phyloP scores from a whole-genome alignment of 148 eudicot genomes.

The Chenopodium berlandieri region DNA sequence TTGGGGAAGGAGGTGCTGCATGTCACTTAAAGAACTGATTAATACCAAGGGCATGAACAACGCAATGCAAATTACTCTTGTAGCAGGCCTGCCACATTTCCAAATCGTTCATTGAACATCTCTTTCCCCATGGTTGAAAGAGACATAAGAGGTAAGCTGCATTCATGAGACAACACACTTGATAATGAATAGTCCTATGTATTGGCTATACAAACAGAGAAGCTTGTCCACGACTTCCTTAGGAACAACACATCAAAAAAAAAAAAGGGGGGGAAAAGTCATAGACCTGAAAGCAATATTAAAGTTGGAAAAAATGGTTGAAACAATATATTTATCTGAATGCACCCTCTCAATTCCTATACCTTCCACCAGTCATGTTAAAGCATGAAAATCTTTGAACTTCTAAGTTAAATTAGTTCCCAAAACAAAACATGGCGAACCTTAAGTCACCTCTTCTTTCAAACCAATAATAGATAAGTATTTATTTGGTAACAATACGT shows the following conservation, averaged over 20 bases:
- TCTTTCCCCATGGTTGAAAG: constrained; percentile 69
- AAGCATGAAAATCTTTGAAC: constrained; percentile 5
- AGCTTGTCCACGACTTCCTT: constrained; percentile 20
- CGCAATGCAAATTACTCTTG: constrained; percentile 85
- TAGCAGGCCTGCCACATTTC: constrained; percentile 80
- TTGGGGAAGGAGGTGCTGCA: constrained; percentile 97
- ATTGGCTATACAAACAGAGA: constrained; percentile 29
- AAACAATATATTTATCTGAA: neutral
- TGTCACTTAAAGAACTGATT: constrained; percentile 97
- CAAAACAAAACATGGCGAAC: neutral
- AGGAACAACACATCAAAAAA: constrained; percentile 3
- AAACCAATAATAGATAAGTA: neutral
- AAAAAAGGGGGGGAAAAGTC: constrained; percentile 4
- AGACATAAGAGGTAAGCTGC: constrained; percentile 71
- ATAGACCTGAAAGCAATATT: neutral
- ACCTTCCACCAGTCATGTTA: neutral
- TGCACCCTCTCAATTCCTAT: constrained; percentile 1
- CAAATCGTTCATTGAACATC: constrained; percentile 80
- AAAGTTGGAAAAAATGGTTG: neutral
- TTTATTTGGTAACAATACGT: neutral
- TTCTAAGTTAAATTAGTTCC: neutral
- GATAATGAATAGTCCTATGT: constrained; percentile 53
- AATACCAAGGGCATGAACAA: constrained; percentile 94
- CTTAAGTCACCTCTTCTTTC: neutral
- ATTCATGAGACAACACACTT: constrained; percentile 64